Conservation (phyloP, 2,329 filamentous ascomycete genomes). For the Pseudovirgaria hyperparasitica region DNA sequence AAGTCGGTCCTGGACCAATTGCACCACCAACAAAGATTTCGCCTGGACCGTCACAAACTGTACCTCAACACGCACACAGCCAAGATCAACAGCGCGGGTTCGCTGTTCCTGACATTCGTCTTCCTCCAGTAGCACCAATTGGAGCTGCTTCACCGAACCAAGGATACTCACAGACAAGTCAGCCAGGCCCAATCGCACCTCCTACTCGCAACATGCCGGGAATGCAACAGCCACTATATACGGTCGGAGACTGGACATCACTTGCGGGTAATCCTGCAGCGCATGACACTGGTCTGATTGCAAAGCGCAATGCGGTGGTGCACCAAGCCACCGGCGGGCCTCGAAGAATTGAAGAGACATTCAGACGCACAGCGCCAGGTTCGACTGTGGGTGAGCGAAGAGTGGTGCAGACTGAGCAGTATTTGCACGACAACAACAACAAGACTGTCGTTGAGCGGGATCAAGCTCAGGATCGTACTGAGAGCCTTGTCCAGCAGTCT, state of each 20-base stretch:
- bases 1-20: slow-evolving; percentile 17
- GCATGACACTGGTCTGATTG: too few relatives aligned
- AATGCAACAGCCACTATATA: too few relatives aligned
- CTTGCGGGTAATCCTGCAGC: too few relatives aligned
- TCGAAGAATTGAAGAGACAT: slow-evolving; percentile 4
- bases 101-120: slow-evolving; percentile 2
- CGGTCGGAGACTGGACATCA: too few relatives aligned
- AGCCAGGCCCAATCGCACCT: slow-evolving; percentile 14
- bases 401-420: slow-evolving; percentile 3
- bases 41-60: too few relatives aligned
- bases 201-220: slow-evolving; percentile 9
- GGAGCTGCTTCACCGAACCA: slow-evolving; percentile 13
- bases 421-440: not conserved
- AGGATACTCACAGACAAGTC: slow-evolving; percentile 13
- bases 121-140: slow-evolving; percentile 1
- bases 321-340: slow-evolving; percentile 1
- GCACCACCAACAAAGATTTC: slow-evolving; percentile 16
- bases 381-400: slow-evolving; percentile 2
- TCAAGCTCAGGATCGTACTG: not conserved
- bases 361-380: slow-evolving; percentile 4
- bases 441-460: too few relatives aligned
- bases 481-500: slow-evolving; percentile 1
- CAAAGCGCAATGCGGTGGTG: too few relatives aligned
- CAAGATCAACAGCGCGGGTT: not conserved
- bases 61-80: slow-evolving; percentile 4